Base-by-base conservation (phyloP, 2,329 filamentous ascomycete genomes). In the Metarhizium guizhouense region DNA sequence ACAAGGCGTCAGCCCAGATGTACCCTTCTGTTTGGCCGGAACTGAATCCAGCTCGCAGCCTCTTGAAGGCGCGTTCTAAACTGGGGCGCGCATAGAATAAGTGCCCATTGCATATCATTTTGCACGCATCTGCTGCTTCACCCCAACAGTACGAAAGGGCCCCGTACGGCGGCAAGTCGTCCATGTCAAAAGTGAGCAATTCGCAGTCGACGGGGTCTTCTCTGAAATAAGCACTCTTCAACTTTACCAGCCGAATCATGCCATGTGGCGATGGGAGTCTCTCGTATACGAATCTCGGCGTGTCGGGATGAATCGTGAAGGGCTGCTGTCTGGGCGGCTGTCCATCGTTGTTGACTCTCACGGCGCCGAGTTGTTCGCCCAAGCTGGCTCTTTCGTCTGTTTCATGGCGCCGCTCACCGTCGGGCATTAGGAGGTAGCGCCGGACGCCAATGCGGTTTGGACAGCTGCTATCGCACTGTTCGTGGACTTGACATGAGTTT, bases 1-100 rank as follows among this genome's bases (percentile, higher is more conserved):
- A 57, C 10, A 57, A 43, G n/a, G 57, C 53, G 42, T 57, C 57
- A 16, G 54, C 42, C 55, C 55, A 55, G 4, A 58, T n/a, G 18
- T 43, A 52, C 43, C n/a, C 43, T n/a, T 47, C 43, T 29, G 43
- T 47, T n/a, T 25, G 43, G 43, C 43, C 43, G 1, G 43, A 47
- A 25, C 43, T 25, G 20, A 47, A 47, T 10, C 43, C 43, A 29
- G 43, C 43, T 10, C 43, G 43, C 20, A 47, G n/a, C 20, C 43
- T 47, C 43, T 47, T 25, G 10, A 47, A 25, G n/a, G 43, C n/a
- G 7, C 43, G n/a, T 47, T 47, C 43, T 18, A 47, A 25, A 13
- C 43, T 47, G 10, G n/a, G n/a, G 7, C 43, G 43, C n/a, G 20
- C 43, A 11, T 25, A 25, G 43, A 47, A 25, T n/a, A 47, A 25